Evolutionary conservation across 257 asterid genomes (phyloP).

Genomic region (Phtheirospermum japonicum): DNA sequence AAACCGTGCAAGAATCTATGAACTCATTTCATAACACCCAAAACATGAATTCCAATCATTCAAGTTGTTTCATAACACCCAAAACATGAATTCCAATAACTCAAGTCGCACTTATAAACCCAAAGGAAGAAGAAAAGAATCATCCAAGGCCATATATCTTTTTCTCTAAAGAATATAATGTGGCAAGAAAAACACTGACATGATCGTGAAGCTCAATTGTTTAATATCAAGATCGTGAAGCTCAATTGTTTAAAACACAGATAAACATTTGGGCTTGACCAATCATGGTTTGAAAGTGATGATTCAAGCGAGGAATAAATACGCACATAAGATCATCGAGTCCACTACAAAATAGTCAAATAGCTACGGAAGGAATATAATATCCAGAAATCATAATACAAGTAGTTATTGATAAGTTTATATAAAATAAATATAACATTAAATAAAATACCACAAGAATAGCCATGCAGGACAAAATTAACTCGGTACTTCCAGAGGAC

Average conservation of each 20-base stretch:
- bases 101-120: slow-evolving; percentile 12
- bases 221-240: no score
- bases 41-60: no score
- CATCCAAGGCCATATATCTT: slow-evolving; percentile 15
- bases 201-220: slow-evolving; percentile 17
- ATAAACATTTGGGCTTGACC: background rate
- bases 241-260: slow-evolving; percentile 14
- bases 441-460: slow-evolving; percentile 70
- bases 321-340: slow-evolving; percentile 5
- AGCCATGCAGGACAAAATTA: slow-evolving; percentile 77
- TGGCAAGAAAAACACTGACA: slow-evolving; percentile 20
- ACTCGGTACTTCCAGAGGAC: slow-evolving; percentile 59
- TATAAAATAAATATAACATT: slow-evolving; percentile 22
- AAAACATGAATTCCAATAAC: slow-evolving; percentile 16
- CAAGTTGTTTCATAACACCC: no score
- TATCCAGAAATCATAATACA: slow-evolving; percentile 13
- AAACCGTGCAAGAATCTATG: no score
- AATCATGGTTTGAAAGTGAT: slow-evolving; percentile 13
- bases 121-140: background rate
- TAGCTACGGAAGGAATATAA: background rate
- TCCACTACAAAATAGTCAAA: slow-evolving; percentile 17
- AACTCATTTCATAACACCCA: no score
- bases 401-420: slow-evolving; percentile 16
- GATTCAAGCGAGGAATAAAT: slow-evolving; percentile 1
- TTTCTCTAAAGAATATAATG: slow-evolving; percentile 10